phyloP scores from a whole-genome alignment of 139 green algal genomes.

The Coelastrella sp. region DNA sequence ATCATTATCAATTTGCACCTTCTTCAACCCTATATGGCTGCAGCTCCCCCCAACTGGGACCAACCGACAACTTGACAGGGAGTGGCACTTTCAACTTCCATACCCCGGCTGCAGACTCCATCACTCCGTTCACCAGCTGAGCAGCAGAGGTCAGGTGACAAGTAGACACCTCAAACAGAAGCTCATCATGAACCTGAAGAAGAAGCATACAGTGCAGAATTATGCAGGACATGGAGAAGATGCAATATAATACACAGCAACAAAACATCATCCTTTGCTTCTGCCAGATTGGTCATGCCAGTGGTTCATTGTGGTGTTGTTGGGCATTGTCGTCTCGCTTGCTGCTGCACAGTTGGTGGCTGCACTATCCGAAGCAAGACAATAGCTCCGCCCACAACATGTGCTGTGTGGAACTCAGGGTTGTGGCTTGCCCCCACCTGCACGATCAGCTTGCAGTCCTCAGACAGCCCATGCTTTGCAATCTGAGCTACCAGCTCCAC shows the following conservation, averaged over 20 bases:
- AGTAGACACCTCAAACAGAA: constrained; percentile 82
- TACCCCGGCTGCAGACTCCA: constrained; percentile 66
- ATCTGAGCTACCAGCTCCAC: constrained; percentile 47
- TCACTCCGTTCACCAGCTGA: constrained; percentile 57
- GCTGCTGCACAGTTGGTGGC: neutral
- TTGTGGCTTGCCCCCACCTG: constrained; percentile 41
- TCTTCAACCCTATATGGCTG: neutral
- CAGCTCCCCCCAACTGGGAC: constrained; percentile 80
- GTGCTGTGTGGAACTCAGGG: too few species aligned
- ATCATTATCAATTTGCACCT: neutral
- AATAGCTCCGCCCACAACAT: neutral
- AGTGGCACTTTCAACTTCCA: constrained; percentile 69
- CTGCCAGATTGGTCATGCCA: too few species aligned
- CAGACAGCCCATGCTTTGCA: neutral
- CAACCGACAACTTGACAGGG: constrained; percentile 72
- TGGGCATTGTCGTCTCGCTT: too few species aligned
- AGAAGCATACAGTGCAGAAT: neutral
- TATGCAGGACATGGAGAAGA: too few species aligned
- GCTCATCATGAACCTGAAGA: constrained; percentile 90
- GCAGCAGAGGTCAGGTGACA: constrained; percentile 52
- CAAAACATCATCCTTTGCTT: neutral
- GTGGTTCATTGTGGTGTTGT: too few species aligned
- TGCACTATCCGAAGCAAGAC: neutral
- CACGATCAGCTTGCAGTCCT: constrained; percentile 53
- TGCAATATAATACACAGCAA: neutral